Evolutionary conservation across 768 basidiomycete genomes (phyloP).

Genomic region (Tremella mesenterica): DNA sequence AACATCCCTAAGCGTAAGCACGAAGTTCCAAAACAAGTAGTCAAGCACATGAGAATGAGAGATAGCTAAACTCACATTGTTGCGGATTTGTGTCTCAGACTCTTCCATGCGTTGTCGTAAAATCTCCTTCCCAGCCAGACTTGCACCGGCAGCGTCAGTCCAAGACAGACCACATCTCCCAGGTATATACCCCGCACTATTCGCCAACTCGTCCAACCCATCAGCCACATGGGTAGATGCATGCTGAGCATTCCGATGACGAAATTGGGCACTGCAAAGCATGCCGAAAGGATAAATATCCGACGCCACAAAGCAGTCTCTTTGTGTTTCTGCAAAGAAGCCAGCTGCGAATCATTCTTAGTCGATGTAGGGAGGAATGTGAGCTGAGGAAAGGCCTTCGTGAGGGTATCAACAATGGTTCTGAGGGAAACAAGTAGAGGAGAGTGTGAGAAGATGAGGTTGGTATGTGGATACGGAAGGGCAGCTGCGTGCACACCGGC

Average conservation of each 20-base stretch:
- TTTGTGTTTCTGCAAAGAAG: slow-evolving; percentile 41
- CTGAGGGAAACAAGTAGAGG: slow-evolving; percentile 41
- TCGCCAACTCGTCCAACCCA: slow-evolving; percentile 44
- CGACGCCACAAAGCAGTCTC: slow-evolving; percentile 55
- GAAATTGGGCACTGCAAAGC: slow-evolving; percentile 89
- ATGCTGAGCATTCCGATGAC: slow-evolving; percentile 77
- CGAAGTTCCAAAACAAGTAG: no score
- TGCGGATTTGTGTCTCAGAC: slow-evolving; percentile 74
- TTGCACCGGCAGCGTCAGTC: slow-evolving; percentile 82
- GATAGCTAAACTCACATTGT: slow-evolving; percentile 58
- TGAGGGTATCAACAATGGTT: slow-evolving; percentile 39
- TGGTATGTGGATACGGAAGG: slow-evolving; percentile 29
- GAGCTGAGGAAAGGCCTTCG: slow-evolving; percentile 32
- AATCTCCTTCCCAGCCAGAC: slow-evolving; percentile 84
- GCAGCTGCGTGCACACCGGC: slow-evolving; percentile 32
- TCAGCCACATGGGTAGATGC: slow-evolving; percentile 44
- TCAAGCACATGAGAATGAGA: background rate
- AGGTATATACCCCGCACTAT: slow-evolving; percentile 64
- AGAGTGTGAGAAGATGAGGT: slow-evolving; percentile 37
- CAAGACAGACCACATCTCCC: slow-evolving; percentile 65
- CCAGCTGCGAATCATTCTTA: slow-evolving; percentile 39
- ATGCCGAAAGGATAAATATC: slow-evolving; percentile 63
- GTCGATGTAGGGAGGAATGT: slow-evolving; percentile 41
- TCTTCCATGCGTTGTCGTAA: slow-evolving; percentile 81
- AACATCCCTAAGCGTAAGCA: slow-evolving; percentile 54